Conservation (phyloP, 2,329 filamentous ascomycete genomes). For the Colletotrichum tofieldiae region DNA sequence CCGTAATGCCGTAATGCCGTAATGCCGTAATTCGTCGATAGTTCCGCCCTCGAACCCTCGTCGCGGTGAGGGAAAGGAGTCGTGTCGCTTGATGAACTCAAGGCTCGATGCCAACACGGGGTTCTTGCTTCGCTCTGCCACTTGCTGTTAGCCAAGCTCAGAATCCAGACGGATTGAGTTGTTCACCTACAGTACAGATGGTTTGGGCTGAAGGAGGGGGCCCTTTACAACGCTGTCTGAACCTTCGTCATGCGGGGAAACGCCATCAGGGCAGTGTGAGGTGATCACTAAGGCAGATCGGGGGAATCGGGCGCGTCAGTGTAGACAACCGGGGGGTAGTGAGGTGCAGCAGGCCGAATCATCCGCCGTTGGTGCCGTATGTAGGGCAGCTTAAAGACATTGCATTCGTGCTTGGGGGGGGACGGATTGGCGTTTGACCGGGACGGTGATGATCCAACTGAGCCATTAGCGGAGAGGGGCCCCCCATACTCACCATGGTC, state of each 20-base stretch:
- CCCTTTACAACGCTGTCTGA: neutral
- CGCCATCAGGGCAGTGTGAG: conserved; percentile 7
- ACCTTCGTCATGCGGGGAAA: neutral
- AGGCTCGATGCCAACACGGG: neutral
- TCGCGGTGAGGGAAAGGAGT: neutral
- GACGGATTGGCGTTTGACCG: conserved; percentile 12
- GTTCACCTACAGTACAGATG: neutral
- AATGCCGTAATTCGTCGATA: neutral
- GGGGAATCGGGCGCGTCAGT: neutral
- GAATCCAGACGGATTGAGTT: neutral
- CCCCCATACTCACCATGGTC: conserved; percentile 10
- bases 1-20: too few relatives aligned
- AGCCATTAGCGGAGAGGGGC: conserved; percentile 21
- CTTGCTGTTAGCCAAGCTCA: neutral
- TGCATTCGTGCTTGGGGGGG: conserved; percentile 1
- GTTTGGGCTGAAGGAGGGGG: neutral
- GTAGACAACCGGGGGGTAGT: neutral
- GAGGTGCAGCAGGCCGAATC: conserved; percentile 13
- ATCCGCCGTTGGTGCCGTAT: conserved; percentile 2
- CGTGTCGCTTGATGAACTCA: neutral
- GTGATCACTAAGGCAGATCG: neutral
- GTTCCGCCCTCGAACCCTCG: neutral
- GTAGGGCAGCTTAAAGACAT: neutral
- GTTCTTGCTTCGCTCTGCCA: neutral
- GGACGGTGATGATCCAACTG: conserved; percentile 32